Conservation (phyloP, 2,329 filamentous ascomycete species). For the Didymella segeticola region DNA sequence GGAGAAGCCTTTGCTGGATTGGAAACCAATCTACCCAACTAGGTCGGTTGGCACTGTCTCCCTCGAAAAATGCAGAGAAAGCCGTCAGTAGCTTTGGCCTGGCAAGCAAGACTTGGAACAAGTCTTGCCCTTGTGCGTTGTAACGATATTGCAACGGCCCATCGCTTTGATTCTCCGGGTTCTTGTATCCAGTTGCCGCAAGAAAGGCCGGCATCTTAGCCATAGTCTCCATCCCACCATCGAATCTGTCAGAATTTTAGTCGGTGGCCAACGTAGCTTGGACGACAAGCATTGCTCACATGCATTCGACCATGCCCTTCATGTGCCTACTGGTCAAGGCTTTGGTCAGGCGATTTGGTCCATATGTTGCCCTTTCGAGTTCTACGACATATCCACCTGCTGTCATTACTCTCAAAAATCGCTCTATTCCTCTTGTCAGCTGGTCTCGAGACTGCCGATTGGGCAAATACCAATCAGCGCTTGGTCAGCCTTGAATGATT, state of each 20-base stretch:
- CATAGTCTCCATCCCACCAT: constrained; percentile 4
- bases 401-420: constrained; percentile 4
- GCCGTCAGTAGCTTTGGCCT: neutral
- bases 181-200: constrained; percentile 27
- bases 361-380: constrained; percentile 2
- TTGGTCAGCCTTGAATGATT: neutral
- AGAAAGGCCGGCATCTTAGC: constrained; percentile 30
- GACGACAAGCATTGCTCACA: neutral
- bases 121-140: neutral
- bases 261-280: neutral
- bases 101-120: neutral
- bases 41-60: constrained; percentile 1
- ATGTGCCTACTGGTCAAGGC: neutral
- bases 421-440: neutral
- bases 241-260: neutral
- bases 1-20: neutral
- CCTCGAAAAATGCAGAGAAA: constrained; percentile 4
- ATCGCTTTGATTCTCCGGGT: constrained; percentile 25
- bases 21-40: constrained; percentile 9
- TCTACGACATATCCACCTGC: constrained; percentile 1
- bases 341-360: neutral
- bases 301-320: constrained; percentile 11
- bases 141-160: constrained; percentile 29
- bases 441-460: no score
- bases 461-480: neutral